Conservation (phyloP, 2,329 filamentous ascomycete species). For the Colletotrichum chrysophilum region DNA sequence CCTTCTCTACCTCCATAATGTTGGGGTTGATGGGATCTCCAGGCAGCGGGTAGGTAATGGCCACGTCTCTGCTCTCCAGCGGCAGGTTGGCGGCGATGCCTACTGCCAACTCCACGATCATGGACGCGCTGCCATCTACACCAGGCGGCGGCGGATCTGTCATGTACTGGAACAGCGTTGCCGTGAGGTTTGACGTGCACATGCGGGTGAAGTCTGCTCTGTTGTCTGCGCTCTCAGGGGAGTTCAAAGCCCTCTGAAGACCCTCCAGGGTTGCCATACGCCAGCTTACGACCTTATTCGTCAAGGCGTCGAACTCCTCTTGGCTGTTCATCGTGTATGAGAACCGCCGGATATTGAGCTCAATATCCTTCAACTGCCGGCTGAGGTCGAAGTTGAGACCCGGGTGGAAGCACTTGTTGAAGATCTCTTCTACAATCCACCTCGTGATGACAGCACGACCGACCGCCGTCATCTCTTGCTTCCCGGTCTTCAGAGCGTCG, state of each 20-base stretch:
- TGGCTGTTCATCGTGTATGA: conserved; percentile 76
- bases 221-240: conserved; percentile 69
- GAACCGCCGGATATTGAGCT: conserved; percentile 83
- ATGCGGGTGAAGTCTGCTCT: conserved; percentile 72
- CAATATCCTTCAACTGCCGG: conserved; percentile 80
- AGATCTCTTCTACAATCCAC: conserved; percentile 91
- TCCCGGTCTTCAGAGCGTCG: conserved; percentile 84
- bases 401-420: conserved; percentile 92
- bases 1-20: conserved; percentile 88
- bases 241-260: conserved; percentile 73
- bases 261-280: conserved; percentile 92
- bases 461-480: conserved; percentile 97
- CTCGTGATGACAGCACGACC: conserved; percentile 87
- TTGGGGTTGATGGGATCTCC: conserved; percentile 72
- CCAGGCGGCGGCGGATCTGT: conserved; percentile 78
- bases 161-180: conserved; percentile 75
- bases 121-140: conserved; percentile 85
- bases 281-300: conserved; percentile 90
- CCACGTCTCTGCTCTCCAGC: conserved; percentile 88
- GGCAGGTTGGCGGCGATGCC: conserved; percentile 87
- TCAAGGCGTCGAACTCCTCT: conserved; percentile 89
- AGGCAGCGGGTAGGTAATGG: conserved; percentile 83
- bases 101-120: conserved; percentile 92
- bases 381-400: conserved; percentile 80
- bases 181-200: conserved; percentile 71